phyloP scores from a whole-genome alignment of 1,284 basidiomycete species.

The Sparassis latifolia region DNA sequence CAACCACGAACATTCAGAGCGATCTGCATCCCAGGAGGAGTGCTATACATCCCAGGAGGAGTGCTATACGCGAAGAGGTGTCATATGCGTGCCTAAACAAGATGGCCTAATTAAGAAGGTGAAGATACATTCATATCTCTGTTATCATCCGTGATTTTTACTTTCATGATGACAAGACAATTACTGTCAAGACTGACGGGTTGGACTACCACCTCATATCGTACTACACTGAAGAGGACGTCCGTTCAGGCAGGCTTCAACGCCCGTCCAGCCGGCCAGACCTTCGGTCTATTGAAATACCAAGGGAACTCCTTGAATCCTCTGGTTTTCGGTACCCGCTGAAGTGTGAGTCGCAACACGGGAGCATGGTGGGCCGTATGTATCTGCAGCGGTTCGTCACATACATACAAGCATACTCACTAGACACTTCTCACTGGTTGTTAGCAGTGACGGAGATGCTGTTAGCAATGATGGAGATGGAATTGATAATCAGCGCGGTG shows the following conservation, averaged over 20 bases:
- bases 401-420: conserved; percentile 7
- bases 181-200: conserved; percentile 69
- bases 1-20: conserved; percentile 17
- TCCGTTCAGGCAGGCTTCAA: conserved; percentile 55
- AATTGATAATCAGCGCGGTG: neutral
- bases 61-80: conserved; percentile 37
- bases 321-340: conserved; percentile 71
- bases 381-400: conserved; percentile 5
- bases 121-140: neutral
- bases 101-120: conserved; percentile 73
- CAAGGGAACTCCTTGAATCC: conserved; percentile 60
- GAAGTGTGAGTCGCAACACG: conserved; percentile 56
- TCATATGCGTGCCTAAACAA: conserved; percentile 49
- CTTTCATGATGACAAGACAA: conserved; percentile 44
- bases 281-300: conserved; percentile 60
- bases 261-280: conserved; percentile 57
- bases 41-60: conserved; percentile 10
- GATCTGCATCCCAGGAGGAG: conserved; percentile 6
- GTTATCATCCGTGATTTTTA: conserved; percentile 6
- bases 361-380: conserved; percentile 48
- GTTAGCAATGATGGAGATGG: conserved; percentile 13
- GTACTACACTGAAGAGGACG: conserved; percentile 75
- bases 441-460: conserved; percentile 21
- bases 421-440: conserved; percentile 9
- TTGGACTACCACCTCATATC: conserved; percentile 76